Percentiles rank a stretch among this genome's conserved stretches.
These are phyloP conservation scores for Daucus carota DNA, from an alignment of 129 eudicot genomes.

Conservation along the genomic window DNA sequence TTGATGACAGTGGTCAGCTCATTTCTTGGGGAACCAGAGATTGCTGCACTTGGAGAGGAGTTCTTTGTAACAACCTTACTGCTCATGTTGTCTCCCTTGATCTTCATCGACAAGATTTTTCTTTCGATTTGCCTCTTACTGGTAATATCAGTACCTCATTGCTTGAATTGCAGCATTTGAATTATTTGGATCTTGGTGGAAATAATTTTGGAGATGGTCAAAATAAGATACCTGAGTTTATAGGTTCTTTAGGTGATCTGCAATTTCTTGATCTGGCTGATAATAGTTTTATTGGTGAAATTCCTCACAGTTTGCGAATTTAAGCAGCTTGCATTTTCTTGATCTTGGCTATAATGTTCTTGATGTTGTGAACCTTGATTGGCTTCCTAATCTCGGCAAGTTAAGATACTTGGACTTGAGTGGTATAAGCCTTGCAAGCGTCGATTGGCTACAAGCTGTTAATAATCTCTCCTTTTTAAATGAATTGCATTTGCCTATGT, in stretches of 20 bases:
- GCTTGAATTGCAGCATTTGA: slow-evolving; percentile 17
- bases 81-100: slow-evolving; percentile 11
- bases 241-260: slow-evolving; percentile 16
- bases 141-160: slow-evolving; percentile 23
- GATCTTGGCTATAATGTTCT: slow-evolving; percentile 7
- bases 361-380: slow-evolving; percentile 7
- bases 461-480: slow-evolving; percentile 17
- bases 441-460: slow-evolving; percentile 8
- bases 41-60: slow-evolving; percentile 23
- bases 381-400: slow-evolving; percentile 21
- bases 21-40: slow-evolving; percentile 17
- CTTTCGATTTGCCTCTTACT: not conserved
- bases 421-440: slow-evolving; percentile 6
- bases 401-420: slow-evolving; percentile 16
- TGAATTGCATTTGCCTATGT: slow-evolving; percentile 11
- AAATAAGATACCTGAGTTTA: slow-evolving; percentile 8
- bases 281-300: not conserved
- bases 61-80: slow-evolving; percentile 12
- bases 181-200: slow-evolving; percentile 17
- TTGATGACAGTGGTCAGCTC: slow-evolving; percentile 12
- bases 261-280: slow-evolving; percentile 10
- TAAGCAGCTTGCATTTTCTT: slow-evolving; percentile 12
- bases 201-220: slow-evolving; percentile 11
- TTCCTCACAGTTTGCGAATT: slow-evolving; percentile 19
- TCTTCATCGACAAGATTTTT: slow-evolving; percentile 4